These are phyloP conservation scores for Crepidotus variabilis DNA, from an alignment of 768 basidiomycete species.

Conservation along the genomic window DNA sequence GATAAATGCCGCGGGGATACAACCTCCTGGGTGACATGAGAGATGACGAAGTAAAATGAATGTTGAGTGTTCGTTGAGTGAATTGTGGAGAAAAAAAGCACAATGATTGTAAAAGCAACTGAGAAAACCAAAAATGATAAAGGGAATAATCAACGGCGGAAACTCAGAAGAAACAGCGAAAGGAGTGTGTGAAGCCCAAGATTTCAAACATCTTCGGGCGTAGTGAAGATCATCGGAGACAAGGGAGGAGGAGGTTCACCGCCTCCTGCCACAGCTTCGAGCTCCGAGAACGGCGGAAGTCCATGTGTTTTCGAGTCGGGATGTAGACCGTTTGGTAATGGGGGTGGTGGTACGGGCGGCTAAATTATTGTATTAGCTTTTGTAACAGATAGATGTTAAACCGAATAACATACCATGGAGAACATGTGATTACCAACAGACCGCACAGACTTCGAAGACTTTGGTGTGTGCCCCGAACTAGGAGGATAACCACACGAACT, in stretches of 20 bases:
- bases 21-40: constrained; percentile 38
- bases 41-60: constrained; percentile 22
- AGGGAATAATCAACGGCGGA: constrained; percentile 13
- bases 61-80: constrained; percentile 15
- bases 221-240: constrained; percentile 69
- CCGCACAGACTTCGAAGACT: constrained; percentile 64
- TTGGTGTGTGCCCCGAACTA: constrained; percentile 55
- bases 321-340: constrained; percentile 29
- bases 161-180: constrained; percentile 19
- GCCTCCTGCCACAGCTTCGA: constrained; percentile 78
- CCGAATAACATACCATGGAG: constrained; percentile 74
- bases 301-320: constrained; percentile 39
- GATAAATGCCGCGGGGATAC: constrained; percentile 33
- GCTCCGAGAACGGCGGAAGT: constrained; percentile 74
- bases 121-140: constrained; percentile 16
- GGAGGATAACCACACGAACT: constrained; percentile 46
- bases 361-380: constrained; percentile 27
- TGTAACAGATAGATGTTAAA: constrained; percentile 28
- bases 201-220: constrained; percentile 36
- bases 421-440: constrained; percentile 83
- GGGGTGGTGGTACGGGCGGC: constrained; percentile 58
- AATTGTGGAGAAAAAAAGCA: constrained; percentile 11
- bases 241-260: constrained; percentile 60
- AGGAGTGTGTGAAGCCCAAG: constrained; percentile 21
- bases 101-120: constrained; percentile 11